Evolutionary conservation across 2,329 filamentous ascomycete species (phyloP).

Genomic region (Trichoderma sp.): DNA sequence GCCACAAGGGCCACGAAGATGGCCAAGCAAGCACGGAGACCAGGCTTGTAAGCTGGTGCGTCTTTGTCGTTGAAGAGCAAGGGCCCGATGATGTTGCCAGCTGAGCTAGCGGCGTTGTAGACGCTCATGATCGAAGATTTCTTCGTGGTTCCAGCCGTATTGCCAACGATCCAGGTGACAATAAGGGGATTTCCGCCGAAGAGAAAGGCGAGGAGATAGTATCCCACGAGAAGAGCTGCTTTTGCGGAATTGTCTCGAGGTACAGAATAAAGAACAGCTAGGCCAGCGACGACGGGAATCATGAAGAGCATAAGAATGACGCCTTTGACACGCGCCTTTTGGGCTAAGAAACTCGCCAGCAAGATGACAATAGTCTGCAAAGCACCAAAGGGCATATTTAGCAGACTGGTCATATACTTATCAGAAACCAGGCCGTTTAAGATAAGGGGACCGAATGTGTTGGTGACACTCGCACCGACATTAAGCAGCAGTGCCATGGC

Average conservation of each 20-base stretch:
- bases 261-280: conserved; percentile 56
- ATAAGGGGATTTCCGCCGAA: conserved; percentile 67
- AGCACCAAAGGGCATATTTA: conserved; percentile 57
- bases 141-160: conserved; percentile 68
- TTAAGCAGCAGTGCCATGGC: conserved; percentile 63
- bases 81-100: not conserved
- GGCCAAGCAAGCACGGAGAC: conserved; percentile 56
- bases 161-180: conserved; percentile 68
- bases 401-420: conserved; percentile 56
- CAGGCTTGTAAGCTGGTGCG: conserved; percentile 59
- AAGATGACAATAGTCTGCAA: not conserved
- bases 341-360: not conserved
- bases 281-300: not conserved
- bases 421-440: conserved; percentile 61
- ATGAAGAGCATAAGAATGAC: not conserved
- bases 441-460: conserved; percentile 66
- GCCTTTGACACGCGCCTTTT: not conserved
- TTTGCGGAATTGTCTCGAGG: conserved; percentile 43
- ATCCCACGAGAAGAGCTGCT: conserved; percentile 54
- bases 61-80: conserved; percentile 42
- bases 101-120: not conserved
- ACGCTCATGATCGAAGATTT: conserved; percentile 48
- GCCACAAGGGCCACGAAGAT: conserved; percentile 56
- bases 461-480: conserved; percentile 63
- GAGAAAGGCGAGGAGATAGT: conserved; percentile 66